Evolutionary conservation across 495 filamentous ascomycete species (phyloP), one percentile per base, ranked within the genome.

Genomic region (Cetradonia linearis): DNA sequence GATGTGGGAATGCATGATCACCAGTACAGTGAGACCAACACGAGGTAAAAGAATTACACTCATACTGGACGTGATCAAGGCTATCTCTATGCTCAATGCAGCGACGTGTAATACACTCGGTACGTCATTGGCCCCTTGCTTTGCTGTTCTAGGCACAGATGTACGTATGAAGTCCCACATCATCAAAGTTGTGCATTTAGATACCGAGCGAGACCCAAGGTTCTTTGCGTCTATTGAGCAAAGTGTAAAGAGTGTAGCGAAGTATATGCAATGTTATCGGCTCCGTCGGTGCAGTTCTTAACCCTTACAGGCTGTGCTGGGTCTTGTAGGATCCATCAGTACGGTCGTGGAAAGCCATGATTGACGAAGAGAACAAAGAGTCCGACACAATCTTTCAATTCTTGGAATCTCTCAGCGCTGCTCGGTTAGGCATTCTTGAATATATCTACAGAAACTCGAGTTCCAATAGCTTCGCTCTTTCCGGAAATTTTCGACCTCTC

Each of bases 361-460:
- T 13, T 2, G 7, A 46, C 20, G 42, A 46, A 46, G 42, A 46
- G n/a, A 10, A 46, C 42, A 25, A 25, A 46, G 13, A 23, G 42
- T 46, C 42, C 42, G 23, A 20, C 42, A 46, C 25, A 9, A 11
- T 46, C 42, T 25, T 2, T 36, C 11, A 36, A 13, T 36, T 9
- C 31, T 54, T 46, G 13, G 20, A 3, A 54, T 10, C n/a, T 54
- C n/a, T 54, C 34, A 54, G 30, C 28, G 50, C n/a, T 34, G 31
- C 50, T 54, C 50, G 50, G 50, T 54, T 54, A 54, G 31, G 50
- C 30, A 54, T 7, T 36, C 33, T 23, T 1, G 23, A 46, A 16
- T 34, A 18, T 34, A 31, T 54, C n/a, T 54, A 54, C 18, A 54
- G 8, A 13, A 54, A 36, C 8, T 33, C n/a, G 42, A 25, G 5